Evolutionary conservation across 768 basidiomycete genomes (phyloP).

Genomic region (Rhodocollybia butyracea): DNA sequence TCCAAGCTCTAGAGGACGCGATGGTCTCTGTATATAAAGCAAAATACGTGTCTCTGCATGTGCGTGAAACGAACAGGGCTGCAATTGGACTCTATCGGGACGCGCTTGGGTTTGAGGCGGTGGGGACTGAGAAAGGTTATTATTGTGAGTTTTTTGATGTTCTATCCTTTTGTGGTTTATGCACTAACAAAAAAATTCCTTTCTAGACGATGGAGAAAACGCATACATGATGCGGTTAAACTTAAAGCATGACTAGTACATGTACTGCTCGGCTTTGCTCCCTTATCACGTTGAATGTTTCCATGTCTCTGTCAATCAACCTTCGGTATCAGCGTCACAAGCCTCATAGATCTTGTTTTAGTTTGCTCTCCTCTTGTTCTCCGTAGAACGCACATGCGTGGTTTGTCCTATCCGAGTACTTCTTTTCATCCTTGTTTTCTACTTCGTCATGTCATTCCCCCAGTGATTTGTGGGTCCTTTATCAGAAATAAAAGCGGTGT

Average conservation of each 20-base stretch:
- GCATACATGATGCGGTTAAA: constrained; percentile 78
- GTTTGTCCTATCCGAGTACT: too few relatives aligned
- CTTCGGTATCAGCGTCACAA: too few relatives aligned
- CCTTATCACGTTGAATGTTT: too few relatives aligned
- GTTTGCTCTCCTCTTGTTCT: too few relatives aligned
- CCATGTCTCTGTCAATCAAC: too few relatives aligned
- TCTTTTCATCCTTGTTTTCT: too few relatives aligned
- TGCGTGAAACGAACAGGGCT: constrained; percentile 92
- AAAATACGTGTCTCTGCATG: constrained; percentile 82
- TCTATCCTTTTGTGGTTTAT: background rate
- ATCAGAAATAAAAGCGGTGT: too few relatives aligned
- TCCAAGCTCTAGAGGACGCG: constrained; percentile 64
- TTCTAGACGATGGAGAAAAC: constrained; percentile 84
- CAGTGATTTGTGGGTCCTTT: too few relatives aligned
- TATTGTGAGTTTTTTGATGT: constrained; percentile 65
- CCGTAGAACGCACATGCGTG: too few relatives aligned
- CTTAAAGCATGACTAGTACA: constrained; percentile 31
- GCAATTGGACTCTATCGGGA: constrained; percentile 88
- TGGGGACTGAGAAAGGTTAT: constrained; percentile 83
- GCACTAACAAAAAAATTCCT: constrained; percentile 10
- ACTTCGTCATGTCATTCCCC: too few relatives aligned
- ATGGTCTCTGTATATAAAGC: constrained; percentile 90
- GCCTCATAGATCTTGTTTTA: too few relatives aligned
- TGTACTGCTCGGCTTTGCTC: too few relatives aligned
- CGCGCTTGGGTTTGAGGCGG: constrained; percentile 85